Percentiles rank a stretch among this genome's conserved stretches.
These are phyloP conservation scores for Xylaria sp. DNA, from an alignment of 2,329 filamentous ascomycete genomes.

Conservation along the genomic window DNA sequence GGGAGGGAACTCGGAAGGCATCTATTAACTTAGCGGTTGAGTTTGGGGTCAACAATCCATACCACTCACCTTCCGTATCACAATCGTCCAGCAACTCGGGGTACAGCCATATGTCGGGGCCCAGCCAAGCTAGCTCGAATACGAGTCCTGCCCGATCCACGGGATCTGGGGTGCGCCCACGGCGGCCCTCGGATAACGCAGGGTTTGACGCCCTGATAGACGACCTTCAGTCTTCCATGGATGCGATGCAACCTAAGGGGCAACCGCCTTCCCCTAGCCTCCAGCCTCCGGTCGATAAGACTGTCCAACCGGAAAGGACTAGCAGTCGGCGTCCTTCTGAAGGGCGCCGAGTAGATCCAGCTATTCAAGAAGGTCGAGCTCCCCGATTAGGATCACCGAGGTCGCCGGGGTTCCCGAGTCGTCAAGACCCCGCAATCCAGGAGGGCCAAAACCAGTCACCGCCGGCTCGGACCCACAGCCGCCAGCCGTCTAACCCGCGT, in stretches of 20 bases:
- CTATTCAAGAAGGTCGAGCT: conserved; percentile 24
- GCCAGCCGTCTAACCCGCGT: conserved; percentile 43
- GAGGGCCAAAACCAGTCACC: conserved; percentile 31
- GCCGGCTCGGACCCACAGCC: conserved; percentile 39
- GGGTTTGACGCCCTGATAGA: conserved; percentile 54
- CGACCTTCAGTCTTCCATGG: conserved; percentile 57
- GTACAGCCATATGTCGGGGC: conserved; percentile 52
- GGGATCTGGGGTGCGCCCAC: conserved; percentile 36
- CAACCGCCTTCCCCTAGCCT: conserved; percentile 26
- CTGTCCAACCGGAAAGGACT: conserved; percentile 4
- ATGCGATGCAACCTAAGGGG: conserved; percentile 40
- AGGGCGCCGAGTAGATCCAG: conserved; percentile 37
- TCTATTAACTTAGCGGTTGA: conserved; percentile 60
- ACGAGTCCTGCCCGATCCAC: conserved; percentile 58
- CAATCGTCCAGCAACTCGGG: conserved; percentile 66
- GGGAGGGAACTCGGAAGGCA: conserved; percentile 43
- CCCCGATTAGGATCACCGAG: conserved; percentile 23
- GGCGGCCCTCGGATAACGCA: conserved; percentile 45
- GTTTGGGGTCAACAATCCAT: conserved; percentile 64
- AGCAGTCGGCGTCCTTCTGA: conserved; percentile 22
- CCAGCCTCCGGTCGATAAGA: conserved; percentile 20
- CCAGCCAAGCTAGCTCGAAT: conserved; percentile 62
- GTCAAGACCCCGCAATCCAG: conserved; percentile 27
- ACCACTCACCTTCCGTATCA: conserved; percentile 66
- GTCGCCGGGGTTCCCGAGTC: conserved; percentile 25